These are phyloP conservation scores for Boletus mariae DNA, from an alignment of 1,284 basidiomycete species.

Conservation along the genomic window DNA sequence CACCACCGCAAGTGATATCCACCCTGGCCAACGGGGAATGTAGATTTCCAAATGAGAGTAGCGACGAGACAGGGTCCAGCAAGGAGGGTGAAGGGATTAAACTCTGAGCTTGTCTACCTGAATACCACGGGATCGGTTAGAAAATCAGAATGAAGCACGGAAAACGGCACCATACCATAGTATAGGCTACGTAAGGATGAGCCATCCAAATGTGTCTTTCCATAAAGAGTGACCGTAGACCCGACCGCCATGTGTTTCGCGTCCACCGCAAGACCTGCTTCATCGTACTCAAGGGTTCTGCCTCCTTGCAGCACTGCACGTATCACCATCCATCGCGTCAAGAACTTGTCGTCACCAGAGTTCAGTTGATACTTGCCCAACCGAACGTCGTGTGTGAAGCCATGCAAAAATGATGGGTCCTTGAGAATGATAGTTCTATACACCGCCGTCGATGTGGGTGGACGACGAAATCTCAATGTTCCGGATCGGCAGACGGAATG, in stretches of 20 bases:
- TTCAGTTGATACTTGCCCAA: slow-evolving; percentile 75
- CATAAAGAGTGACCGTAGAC: slow-evolving; percentile 57
- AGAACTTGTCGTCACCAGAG: slow-evolving; percentile 80
- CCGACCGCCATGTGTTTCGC: slow-evolving; percentile 58
- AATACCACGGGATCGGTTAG: background rate
- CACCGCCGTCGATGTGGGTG: slow-evolving; percentile 91
- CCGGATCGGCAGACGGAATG: too few species aligned
- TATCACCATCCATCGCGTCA: slow-evolving; percentile 93
- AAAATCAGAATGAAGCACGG: slow-evolving; percentile 2
- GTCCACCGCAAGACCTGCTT: slow-evolving; percentile 93
- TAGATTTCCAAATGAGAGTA: slow-evolving; percentile 76
- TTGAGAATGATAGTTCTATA: background rate
- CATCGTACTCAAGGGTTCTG: slow-evolving; percentile 82
- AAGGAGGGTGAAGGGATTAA: slow-evolving; percentile 58
- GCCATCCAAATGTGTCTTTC: slow-evolving; percentile 67
- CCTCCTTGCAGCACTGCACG: slow-evolving; percentile 75
- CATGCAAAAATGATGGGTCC: background rate
- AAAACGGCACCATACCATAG: slow-evolving; percentile 55
- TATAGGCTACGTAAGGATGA: slow-evolving; percentile 89
- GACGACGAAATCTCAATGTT: slow-evolving; percentile 54
- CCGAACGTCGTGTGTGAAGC: slow-evolving; percentile 74
- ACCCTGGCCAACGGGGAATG: slow-evolving; percentile 61
- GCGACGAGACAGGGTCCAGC: slow-evolving; percentile 72
- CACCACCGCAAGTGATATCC: slow-evolving; percentile 87
- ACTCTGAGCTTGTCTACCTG: slow-evolving; percentile 77